phyloP scores from a whole-genome alignment of 1,284 basidiomycete species.

The Anthracocystis walkeri region DNA sequence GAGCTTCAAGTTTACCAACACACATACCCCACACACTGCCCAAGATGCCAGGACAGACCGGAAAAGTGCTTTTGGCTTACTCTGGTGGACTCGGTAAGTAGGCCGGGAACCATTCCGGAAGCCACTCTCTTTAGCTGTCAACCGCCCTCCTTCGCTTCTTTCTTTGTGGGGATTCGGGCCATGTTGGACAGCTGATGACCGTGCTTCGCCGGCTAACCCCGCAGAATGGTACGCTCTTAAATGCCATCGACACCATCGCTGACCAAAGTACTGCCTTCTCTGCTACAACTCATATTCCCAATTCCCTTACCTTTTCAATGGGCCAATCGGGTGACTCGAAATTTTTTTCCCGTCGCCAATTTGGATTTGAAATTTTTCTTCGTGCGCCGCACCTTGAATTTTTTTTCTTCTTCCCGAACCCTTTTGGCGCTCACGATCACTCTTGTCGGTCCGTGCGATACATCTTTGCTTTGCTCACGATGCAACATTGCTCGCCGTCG shows the following conservation, averaged over 20 bases:
- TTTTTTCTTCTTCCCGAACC: conserved; percentile 6
- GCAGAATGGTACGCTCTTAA: conserved; percentile 9
- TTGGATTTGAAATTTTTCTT: conserved; percentile 11
- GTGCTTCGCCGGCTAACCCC: conserved; percentile 20
- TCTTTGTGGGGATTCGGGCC: conserved; percentile 34
- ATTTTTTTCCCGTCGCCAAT: conserved; percentile 15
- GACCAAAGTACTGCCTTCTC: conserved; percentile 20
- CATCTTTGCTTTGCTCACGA: not conserved
- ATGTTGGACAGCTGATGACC: conserved; percentile 44
- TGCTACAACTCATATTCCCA: conserved; percentile 9
- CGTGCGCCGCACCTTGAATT: conserved; percentile 3
- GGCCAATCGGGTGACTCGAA: conserved; percentile 43
- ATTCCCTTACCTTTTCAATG: not conserved
- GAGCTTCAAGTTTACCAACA: conserved; percentile 2
- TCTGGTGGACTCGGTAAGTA: conserved; percentile 93
- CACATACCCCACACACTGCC: conserved; percentile 7
- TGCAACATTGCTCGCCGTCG: conserved; percentile 4
- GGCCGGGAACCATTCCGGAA: conserved; percentile 46
- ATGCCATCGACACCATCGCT: conserved; percentile 34
- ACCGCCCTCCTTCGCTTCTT: not conserved
- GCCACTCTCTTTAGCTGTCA: conserved; percentile 18
- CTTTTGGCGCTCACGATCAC: conserved; percentile 20
- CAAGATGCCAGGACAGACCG: conserved; percentile 71
- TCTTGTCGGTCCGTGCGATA: not conserved
- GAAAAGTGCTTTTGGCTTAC: conserved; percentile 93